phyloP scores from a whole-genome alignment of 2,329 filamentous ascomycete genomes.

The Cladophialophora immunda region DNA sequence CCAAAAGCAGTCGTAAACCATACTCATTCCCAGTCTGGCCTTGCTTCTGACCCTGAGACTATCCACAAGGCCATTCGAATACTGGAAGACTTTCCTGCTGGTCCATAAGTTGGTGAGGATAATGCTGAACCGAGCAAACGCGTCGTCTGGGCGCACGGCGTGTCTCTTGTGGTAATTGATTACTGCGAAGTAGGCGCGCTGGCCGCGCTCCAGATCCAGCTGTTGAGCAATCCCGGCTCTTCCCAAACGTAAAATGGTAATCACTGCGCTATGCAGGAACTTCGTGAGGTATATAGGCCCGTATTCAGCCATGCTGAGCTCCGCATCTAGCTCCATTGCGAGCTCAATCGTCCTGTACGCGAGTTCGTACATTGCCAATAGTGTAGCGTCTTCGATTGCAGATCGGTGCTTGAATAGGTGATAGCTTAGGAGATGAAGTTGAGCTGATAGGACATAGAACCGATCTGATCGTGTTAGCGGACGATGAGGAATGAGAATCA shows the following conservation, averaged over 20 bases:
- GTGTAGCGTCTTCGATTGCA: slow-evolving; percentile 4
- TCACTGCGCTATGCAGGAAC: slow-evolving; percentile 14
- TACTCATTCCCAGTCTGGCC: slow-evolving; percentile 24
- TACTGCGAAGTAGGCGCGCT: slow-evolving; percentile 19
- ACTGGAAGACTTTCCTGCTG: slow-evolving; percentile 22
- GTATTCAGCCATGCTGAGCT: slow-evolving; percentile 4
- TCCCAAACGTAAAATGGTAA: slow-evolving; percentile 14
- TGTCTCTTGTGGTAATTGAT: slow-evolving; percentile 16
- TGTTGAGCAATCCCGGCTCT: slow-evolving; percentile 2
- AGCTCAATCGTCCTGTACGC: slow-evolving; percentile 20
- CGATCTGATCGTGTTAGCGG: slow-evolving; percentile 12
- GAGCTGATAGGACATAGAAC: slow-evolving; percentile 6
- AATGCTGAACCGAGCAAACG: slow-evolving; percentile 10
- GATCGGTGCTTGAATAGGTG: slow-evolving; percentile 16
- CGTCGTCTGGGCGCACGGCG: slow-evolving; percentile 21
- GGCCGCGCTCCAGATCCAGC: slow-evolving; percentile 15
- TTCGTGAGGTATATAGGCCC: slow-evolving; percentile 8
- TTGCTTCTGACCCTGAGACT: slow-evolving; percentile 19
- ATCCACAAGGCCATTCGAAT: slow-evolving; percentile 17
- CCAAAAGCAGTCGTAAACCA: slow-evolving; percentile 31
- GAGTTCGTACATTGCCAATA: slow-evolving; percentile 17
- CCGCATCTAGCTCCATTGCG: slow-evolving; percentile 7
- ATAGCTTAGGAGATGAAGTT: slow-evolving; percentile 17
- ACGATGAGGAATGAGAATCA: not conserved
- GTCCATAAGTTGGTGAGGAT: slow-evolving; percentile 29